phyloP scores from a whole-genome alignment of 768 basidiomycete species.

The Clavulina sp. region DNA sequence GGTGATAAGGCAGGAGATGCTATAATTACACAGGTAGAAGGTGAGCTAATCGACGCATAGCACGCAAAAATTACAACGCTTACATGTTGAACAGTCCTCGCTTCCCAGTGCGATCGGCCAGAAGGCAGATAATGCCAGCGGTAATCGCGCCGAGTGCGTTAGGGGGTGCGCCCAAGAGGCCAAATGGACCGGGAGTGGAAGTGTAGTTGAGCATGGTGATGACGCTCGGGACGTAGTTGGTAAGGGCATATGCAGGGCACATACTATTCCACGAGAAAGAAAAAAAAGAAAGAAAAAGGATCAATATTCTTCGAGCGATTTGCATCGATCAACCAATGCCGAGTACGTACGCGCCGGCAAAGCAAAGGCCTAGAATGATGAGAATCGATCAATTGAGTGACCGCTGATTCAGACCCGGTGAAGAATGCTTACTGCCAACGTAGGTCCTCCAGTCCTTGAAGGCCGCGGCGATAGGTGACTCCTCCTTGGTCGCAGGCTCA shows the following conservation, averaged over 20 bases:
- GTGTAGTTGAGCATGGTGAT: conserved; percentile 31
- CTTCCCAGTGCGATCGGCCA: conserved; percentile 21
- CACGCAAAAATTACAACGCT: too few species aligned
- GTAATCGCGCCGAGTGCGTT: conserved; percentile 41
- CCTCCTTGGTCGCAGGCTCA: conserved; percentile 43
- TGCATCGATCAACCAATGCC: too few species aligned
- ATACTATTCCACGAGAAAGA: too few species aligned
- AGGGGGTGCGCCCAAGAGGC: conserved; percentile 36
- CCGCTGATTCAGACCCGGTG: too few species aligned
- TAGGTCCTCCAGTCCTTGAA: conserved; percentile 59
- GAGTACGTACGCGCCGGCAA: too few species aligned
- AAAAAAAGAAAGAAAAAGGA: neutral
- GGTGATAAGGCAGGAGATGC: conserved; percentile 30
- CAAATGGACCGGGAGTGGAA: conserved; percentile 33
- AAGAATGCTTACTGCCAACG: conserved; percentile 31
- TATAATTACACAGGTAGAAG: too few species aligned
- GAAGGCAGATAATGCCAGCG: conserved; percentile 26
- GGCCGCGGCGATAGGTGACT: conserved; percentile 33
- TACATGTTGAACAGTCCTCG: conserved; percentile 19
- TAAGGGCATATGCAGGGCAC: conserved; percentile 10
- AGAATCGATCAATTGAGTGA: too few species aligned
- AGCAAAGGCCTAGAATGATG: neutral
- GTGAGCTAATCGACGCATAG: too few species aligned
- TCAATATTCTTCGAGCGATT: neutral
- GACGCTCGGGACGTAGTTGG: conserved; percentile 19